Base-by-base conservation (phyloP, 2,329 filamentous ascomycete genomes). In the Ophiostoma pallidulum region DNA sequence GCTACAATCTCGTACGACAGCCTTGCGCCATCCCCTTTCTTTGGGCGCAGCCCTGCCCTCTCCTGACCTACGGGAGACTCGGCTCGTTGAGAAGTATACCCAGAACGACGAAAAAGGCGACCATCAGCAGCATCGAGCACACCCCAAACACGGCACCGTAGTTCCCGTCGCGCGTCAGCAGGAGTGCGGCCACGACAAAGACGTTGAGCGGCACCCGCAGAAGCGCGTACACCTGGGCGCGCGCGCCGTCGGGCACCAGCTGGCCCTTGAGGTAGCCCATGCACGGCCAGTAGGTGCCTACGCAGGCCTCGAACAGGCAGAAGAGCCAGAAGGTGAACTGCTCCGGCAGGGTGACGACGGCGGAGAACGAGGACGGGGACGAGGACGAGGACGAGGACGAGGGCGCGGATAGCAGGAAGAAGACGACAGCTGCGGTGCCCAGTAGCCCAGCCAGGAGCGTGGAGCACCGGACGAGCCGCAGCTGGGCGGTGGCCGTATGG, bases 131-230 rank as follows among this genome's bases (percentile, higher is more conserved):
- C 41, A 50, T 57, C 7, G 60, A 58, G 46, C 63, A 66, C 4
- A 57, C 55, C 1, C 54, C 45, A 47, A 66, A 66, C 2, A 64
- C 63, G 4, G 52, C 53, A 18, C 47, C 57, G 26, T 55, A 58
- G 4, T 32, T 9, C 3, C 58, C 58, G 31, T 61, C 59, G 5
- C 59, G 55, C 13, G 61, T 61, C 28, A 72, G 54, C 22, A 66
- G 56, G 47, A 78, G 57, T 12, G 72, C 69, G 6, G 69, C 61
- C 9, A 77, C 69, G 2, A 79, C 73, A 55, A 78, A 77, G 14
- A 74, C 52, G 56, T 80, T 81, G 51, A 82, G 60, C 10, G 78
- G 77, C 13, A 81, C 66, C 32, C 75, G 65, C 54, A 79, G 58
- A 41, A 76, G 62, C 1, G 69, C 71, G 54, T 78, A 78, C 6